phyloP scores from a whole-genome alignment of 306 rosid species.

The Neltuma alba region DNA sequence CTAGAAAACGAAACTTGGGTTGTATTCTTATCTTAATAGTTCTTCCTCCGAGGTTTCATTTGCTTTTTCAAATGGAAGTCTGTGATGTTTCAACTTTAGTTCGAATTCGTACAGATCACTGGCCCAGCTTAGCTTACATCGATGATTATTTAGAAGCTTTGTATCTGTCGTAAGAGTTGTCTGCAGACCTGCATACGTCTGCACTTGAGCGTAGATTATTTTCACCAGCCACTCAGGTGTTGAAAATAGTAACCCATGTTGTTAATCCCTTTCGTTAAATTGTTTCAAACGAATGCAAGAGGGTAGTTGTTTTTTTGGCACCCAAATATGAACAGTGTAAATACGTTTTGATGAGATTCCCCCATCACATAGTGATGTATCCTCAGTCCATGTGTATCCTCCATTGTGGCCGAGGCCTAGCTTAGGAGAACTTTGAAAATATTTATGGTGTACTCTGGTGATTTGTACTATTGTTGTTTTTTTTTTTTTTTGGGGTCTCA shows the following conservation, averaged over 20 bases:
- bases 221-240: neutral
- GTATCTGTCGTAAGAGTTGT: slow-evolving; percentile 57
- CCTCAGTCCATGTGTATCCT: neutral
- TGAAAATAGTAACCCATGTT: neutral
- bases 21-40: slow-evolving; percentile 73
- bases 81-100: slow-evolving; percentile 84
- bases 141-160: slow-evolving; percentile 97
- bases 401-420: neutral
- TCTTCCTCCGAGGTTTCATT: slow-evolving; percentile 97
- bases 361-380: neutral
- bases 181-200: neutral
- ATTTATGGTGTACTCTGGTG: neutral
- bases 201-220: neutral
- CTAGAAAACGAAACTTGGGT: slow-evolving; percentile 67
- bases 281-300: neutral
- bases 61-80: slow-evolving; percentile 95
- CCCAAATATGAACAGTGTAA: slow-evolving; percentile 11
- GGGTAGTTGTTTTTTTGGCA: neutral
- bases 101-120: slow-evolving; percentile 90
- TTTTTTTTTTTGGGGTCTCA: neutral
- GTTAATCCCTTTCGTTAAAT: neutral
- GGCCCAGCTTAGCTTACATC: slow-evolving; percentile 97
- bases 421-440: neutral
- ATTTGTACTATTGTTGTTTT: neutral
- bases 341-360: slow-evolving; percentile 18